Evolutionary conservation across 2,329 filamentous ascomycete genomes (phyloP), one percentile per base, ranked within the genome.

Genomic region (Aschersonia sp.): DNA sequence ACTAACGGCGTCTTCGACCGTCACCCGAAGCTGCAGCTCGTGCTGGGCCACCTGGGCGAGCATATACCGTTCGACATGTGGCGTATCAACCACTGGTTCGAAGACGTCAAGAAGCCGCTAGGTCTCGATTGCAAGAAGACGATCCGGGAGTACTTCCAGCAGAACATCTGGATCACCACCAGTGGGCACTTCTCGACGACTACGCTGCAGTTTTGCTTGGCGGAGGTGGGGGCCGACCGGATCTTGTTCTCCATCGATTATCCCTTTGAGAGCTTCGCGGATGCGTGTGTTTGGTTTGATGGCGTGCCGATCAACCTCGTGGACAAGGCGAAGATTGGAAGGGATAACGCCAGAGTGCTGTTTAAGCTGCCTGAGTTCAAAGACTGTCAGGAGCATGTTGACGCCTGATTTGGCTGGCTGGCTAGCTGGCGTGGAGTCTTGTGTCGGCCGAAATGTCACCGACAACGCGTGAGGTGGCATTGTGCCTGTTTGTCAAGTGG

Each of bases 101-200:
- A 77, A 49, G 72, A 77, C 41, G 58, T 73, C 44, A 72, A 75
- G 67, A 73, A 73, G 61, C 69, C 68, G 0, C 63, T 73, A 1
- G 71, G 66, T 4, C 57, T 70, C 5, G 55, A 58, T 7, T 74
- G 71, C 61, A 68, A 75, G 61, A 68, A 69, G 60, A 69, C 66
- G 0, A 66, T 71, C 53, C 65, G 65, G 28, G 67, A 77, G 20
- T 78, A 78, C 58, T 78, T 78, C 58, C 64, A 63, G 29, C 53
- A 68, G 40, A 78, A 78, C 56, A 62, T 78, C 49, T 78, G 71
- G 71, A 69, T 78, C 52, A 78, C 75, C 3, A 78, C 75, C 1
- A 70, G 65, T 48, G 75, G 75, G 0, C 71, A 78, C 55, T 78
- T 78, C 53, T 76, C 70, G 0, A 76, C 73, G 0, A 59, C 68